These are phyloP conservation scores for Arthrobotrys entomopaga DNA, from an alignment of 2,329 filamentous ascomycete species.

Conservation along the genomic window DNA sequence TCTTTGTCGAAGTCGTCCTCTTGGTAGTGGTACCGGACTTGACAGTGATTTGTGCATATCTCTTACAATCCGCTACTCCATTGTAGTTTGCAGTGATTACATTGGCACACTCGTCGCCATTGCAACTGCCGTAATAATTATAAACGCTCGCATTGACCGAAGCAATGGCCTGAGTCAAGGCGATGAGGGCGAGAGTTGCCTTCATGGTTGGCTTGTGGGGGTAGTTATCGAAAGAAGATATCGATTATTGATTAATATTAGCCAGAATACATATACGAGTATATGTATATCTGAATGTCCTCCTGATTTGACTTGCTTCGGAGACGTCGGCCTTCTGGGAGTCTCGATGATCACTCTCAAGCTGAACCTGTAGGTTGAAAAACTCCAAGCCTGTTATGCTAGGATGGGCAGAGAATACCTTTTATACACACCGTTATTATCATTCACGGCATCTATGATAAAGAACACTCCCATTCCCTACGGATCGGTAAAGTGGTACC, in stretches of 20 bases:
- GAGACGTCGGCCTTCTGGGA: constrained; percentile 22
- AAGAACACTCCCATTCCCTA: constrained; percentile 9
- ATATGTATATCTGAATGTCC: constrained; percentile 21
- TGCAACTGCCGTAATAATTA: constrained; percentile 2
- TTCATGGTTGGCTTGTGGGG: constrained; percentile 32
- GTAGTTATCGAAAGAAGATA: constrained; percentile 23
- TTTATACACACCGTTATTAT: constrained; percentile 31
- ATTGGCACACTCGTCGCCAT: constrained; percentile 27
- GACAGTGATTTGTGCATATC: constrained; percentile 17
- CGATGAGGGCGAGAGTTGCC: constrained; percentile 19
- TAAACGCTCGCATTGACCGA: constrained; percentile 15
- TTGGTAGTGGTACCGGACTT: constrained; percentile 30
- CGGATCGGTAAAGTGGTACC: constrained; percentile 40
- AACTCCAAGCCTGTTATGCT: constrained; percentile 2
- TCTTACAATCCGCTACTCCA: constrained; percentile 21
- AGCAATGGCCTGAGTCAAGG: constrained; percentile 27
- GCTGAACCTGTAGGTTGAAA: constrained; percentile 42
- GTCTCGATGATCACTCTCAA: constrained; percentile 36
- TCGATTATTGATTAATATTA: constrained; percentile 44
- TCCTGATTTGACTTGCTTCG: constrained; percentile 34
- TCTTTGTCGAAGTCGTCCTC: constrained; percentile 1
- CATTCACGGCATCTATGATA: constrained; percentile 13
- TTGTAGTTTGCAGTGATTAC: constrained; percentile 21
- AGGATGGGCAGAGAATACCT: constrained; percentile 31
- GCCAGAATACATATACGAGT: constrained; percentile 27